A percentile compares a stretch with the other conserved stretches of the same genome.
phyloP scores from a whole-genome alignment of 2,329 filamentous ascomycete genomes.

The Davidsoniella virescens region DNA sequence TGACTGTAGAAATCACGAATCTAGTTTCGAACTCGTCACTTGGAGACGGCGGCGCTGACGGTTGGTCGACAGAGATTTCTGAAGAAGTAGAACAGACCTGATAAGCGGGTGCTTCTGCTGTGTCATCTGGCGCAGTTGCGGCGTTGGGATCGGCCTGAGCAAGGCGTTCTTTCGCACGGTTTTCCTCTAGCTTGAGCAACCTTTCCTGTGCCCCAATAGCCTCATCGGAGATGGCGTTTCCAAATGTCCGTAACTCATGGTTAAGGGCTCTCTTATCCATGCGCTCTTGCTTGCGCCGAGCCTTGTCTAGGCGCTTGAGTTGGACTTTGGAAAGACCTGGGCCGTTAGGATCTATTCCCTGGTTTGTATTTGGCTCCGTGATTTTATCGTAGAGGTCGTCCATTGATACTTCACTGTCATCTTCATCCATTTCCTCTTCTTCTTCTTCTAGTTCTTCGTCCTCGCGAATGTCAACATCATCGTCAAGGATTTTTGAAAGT shows the following conservation, averaged over 20 bases:
- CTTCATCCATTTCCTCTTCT: neutral
- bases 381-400: constrained; percentile 5
- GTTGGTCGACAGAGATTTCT: neutral
- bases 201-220: constrained; percentile 1
- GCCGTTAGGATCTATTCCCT: neutral
- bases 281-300: constrained; percentile 3
- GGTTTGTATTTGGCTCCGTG: neutral
- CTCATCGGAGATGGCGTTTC: constrained; percentile 5
- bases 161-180: neutral
- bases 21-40: neutral
- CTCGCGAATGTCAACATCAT: neutral
- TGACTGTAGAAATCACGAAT: neutral
- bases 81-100: neutral
- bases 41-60: neutral
- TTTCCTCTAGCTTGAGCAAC: neutral
- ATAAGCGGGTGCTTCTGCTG: neutral
- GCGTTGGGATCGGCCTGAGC: neutral
- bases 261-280: neutral
- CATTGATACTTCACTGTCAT: neutral
- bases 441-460: neutral
- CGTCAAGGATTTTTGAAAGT: neutral
- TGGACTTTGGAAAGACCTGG: neutral
- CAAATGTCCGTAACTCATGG: constrained; percentile 3
- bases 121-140: neutral
- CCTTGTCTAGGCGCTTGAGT: constrained; percentile 4